These are phyloP conservation scores for Bolboschoenoplectus hybrid DNA, from an alignment of 202 grass and related monocot genomes.

Conservation along the genomic window DNA sequence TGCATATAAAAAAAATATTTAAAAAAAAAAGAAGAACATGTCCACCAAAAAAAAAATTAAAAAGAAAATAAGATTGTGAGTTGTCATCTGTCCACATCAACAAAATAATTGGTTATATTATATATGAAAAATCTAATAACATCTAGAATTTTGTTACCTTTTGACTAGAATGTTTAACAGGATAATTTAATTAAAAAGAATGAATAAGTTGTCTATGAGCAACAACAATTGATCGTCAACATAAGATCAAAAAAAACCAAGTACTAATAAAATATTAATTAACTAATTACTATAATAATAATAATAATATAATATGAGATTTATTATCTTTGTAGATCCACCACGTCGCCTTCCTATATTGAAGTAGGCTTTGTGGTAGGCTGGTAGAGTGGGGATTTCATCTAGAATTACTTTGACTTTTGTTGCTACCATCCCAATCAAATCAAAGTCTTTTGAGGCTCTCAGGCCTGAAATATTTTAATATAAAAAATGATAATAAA, in stretches of 20 bases:
- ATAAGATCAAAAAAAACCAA: neutral
- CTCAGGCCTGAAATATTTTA: neutral
- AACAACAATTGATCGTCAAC: neutral
- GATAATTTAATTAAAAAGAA: neutral
- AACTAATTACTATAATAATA: neutral
- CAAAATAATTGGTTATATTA: neutral
- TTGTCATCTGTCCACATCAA: neutral
- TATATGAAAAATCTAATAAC: neutral
- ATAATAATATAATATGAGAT: neutral
- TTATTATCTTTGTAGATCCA: neutral
- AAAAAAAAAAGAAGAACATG: neutral
- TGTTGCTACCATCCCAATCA: neutral
- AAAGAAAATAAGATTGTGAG: neutral
- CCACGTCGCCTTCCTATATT: neutral
- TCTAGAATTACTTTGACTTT: conserved; percentile 17
- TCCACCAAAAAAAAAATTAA: neutral
- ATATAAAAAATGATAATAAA: no score
- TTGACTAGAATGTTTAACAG: neutral
- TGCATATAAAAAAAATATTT: neutral
- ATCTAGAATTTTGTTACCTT: neutral
- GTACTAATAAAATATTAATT: no score
- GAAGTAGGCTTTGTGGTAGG: neutral
- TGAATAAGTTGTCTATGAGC: neutral
- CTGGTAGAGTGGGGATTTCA: neutral
- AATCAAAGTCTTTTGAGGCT: neutral